phyloP scores from a whole-genome alignment of 2,329 filamentous ascomycete genomes.

The Ascochyta lentis region DNA sequence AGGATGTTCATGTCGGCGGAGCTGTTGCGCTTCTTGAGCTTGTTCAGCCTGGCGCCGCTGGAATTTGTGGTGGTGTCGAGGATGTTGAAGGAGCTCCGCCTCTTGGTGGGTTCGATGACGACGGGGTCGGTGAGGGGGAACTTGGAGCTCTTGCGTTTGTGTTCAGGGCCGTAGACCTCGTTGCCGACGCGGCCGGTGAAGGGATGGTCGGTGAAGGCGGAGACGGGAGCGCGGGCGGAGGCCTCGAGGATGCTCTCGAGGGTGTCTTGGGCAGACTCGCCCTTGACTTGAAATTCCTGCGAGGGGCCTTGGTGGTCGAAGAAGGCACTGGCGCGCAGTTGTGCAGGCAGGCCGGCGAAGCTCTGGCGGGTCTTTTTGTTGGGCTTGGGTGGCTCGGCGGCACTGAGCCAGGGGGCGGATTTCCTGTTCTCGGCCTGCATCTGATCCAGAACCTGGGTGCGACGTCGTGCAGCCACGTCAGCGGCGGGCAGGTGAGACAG shows the following conservation, averaged over 20 bases:
- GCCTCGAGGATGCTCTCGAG: slow-evolving; percentile 92
- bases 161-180: slow-evolving; percentile 71
- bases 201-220: slow-evolving; percentile 87
- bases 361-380: slow-evolving; percentile 47
- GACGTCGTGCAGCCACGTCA: slow-evolving; percentile 70
- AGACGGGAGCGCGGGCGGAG: slow-evolving; percentile 84
- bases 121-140: slow-evolving; percentile 32
- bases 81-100: slow-evolving; percentile 47
- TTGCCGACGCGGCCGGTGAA: slow-evolving; percentile 77
- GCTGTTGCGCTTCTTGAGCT: slow-evolving; percentile 51
- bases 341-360: slow-evolving; percentile 72
- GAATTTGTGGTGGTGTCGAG: slow-evolving; percentile 48
- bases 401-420: slow-evolving; percentile 49
- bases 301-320: slow-evolving; percentile 73
- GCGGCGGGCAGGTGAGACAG: slow-evolving; percentile 76
- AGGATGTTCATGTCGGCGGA: slow-evolving; percentile 47
- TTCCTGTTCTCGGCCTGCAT: slow-evolving; percentile 64
- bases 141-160: slow-evolving; percentile 51
- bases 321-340: slow-evolving; percentile 87
- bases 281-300: slow-evolving; percentile 65
- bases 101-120: slow-evolving; percentile 38
- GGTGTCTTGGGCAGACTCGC: slow-evolving; percentile 85
- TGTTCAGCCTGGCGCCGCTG: slow-evolving; percentile 47
- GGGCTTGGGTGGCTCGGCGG: slow-evolving; percentile 20
- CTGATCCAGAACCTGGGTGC: slow-evolving; percentile 73